Percentiles rank a stretch among this genome's conserved stretches.
These are phyloP conservation scores for Cladophialophora yegresii DNA, from an alignment of 2,329 filamentous ascomycete genomes.

Conservation along the genomic window DNA sequence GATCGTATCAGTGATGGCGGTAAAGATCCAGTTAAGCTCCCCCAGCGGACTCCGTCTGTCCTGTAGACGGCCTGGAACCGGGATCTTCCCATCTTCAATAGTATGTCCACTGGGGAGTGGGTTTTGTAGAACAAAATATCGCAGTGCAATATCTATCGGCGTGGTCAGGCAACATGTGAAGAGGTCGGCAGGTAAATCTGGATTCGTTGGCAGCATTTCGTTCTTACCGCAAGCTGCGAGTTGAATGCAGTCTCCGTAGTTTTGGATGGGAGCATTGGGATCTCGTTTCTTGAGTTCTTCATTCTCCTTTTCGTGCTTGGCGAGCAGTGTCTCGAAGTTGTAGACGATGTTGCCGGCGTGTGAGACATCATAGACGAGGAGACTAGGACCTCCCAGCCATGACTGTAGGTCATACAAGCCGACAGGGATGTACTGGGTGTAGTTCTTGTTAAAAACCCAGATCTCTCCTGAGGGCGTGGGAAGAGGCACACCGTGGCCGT, in stretches of 20 bases:
- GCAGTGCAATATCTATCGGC: constrained; percentile 93
- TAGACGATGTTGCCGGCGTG: constrained; percentile 93
- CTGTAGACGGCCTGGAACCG: constrained; percentile 82
- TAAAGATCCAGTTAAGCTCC: constrained; percentile 99
- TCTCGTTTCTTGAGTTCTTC: constrained; percentile 73
- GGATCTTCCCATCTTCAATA: constrained; percentile 77
- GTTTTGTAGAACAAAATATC: constrained; percentile 95
- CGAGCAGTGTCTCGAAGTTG: constrained; percentile 91
- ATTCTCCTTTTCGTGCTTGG: constrained; percentile 92
- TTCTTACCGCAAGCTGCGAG: constrained; percentile 86
- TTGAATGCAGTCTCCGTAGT: constrained; percentile 85
- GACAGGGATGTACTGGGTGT: constrained; percentile 97
- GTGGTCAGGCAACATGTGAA: constrained; percentile 96
- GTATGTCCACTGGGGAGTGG: constrained; percentile 68
- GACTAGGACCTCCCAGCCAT: constrained; percentile 91
- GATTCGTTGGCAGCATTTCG: constrained; percentile 93
- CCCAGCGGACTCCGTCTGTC: constrained; percentile 91
- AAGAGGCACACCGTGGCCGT: constrained; percentile 94
- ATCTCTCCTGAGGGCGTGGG: constrained; percentile 95
- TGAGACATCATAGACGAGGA: constrained; percentile 98
- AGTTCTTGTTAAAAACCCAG: constrained; percentile 99
- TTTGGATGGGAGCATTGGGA: constrained; percentile 63
- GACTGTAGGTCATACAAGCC: constrained; percentile 92
- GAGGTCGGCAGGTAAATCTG: constrained; percentile 85
- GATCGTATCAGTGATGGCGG: constrained; percentile 97